Percentiles rank a stretch among this genome's conserved stretches.
Conservation (phyloP, 805 yeast species). For the Monosporozyma yasuniensis region DNA sequence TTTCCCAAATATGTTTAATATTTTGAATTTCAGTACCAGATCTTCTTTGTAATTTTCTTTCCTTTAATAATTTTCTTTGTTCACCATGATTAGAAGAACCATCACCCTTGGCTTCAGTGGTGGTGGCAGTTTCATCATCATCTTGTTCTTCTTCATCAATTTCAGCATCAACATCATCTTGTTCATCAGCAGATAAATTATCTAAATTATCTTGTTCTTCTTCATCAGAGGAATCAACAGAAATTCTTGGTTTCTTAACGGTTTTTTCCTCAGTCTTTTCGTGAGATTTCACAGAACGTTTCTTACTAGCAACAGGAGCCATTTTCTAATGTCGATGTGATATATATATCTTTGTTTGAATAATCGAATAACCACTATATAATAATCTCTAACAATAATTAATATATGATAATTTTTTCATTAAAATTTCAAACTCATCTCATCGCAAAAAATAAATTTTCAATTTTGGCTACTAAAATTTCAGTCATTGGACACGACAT, state of each 20-base stretch:
- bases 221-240: conserved; percentile 29
- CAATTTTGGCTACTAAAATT: background rate
- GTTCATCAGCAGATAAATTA: background rate
- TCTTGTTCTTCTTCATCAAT: conserved; percentile 26
- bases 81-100: conserved; percentile 55
- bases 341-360: too few relatives aligned
- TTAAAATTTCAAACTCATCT: conserved; percentile 5
- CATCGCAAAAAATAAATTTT: background rate
- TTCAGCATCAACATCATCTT: conserved; percentile 18
- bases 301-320: conserved; percentile 16
- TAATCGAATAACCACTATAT: background rate
- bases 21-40: conserved; percentile 80
- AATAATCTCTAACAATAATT: too few relatives aligned
- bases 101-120: conserved; percentile 19
- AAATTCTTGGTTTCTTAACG: conserved; percentile 27
- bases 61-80: conserved; percentile 67
- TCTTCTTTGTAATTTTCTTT: conserved; percentile 79
- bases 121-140: conserved; percentile 27
- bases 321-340: conserved; percentile 5
- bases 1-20: conserved; percentile 87
- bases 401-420: too few relatives aligned
- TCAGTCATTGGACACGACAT: background rate
- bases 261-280: conserved; percentile 7
- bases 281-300: conserved; percentile 7
- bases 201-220: conserved; percentile 7